A percentile compares a stretch with the other conserved stretches of the same genome.
These are phyloP conservation scores for Datisca glomerata DNA, from an alignment of 306 rosid genomes.

Conservation along the genomic window DNA sequence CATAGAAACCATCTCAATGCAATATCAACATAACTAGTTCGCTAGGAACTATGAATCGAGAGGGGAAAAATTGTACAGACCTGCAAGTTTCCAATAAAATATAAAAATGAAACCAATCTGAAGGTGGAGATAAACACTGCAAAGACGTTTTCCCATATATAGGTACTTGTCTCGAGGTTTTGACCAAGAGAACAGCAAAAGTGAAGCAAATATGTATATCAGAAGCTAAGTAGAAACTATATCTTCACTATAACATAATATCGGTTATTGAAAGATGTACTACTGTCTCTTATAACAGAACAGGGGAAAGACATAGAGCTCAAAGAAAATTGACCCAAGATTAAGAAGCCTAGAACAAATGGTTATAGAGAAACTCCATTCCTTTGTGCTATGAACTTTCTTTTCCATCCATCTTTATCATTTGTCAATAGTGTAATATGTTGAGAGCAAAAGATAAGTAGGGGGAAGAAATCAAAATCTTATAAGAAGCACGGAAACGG, in stretches of 20 bases:
- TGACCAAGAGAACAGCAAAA: slow-evolving; percentile 83
- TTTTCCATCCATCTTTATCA: not conserved
- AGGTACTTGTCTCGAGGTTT: slow-evolving; percentile 59
- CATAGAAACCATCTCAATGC: not conserved
- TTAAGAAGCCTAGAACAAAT: not conserved
- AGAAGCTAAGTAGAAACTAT: not conserved
- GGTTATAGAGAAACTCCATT: not conserved
- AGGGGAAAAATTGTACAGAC: slow-evolving; percentile 28
- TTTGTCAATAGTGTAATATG: no score
- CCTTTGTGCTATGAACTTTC: not conserved
- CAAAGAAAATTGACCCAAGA: not conserved
- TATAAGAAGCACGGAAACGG: not conserved
- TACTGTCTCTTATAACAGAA: not conserved
- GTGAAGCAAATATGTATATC: no score
- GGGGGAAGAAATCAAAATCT: not conserved
- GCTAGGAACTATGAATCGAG: not conserved
- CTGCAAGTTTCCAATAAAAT: slow-evolving; percentile 92
- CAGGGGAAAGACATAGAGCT: not conserved
- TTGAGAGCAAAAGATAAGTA: no score
- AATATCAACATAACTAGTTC: not conserved
- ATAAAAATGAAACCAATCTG: slow-evolving; percentile 71
- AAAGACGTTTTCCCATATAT: slow-evolving; percentile 74
- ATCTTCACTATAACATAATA: not conserved
- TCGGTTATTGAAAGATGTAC: not conserved
- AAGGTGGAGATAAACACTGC: slow-evolving; percentile 74